Conservation (phyloP, 1,284 basidiomycete species). For the Ganoderma meredithae region DNA sequence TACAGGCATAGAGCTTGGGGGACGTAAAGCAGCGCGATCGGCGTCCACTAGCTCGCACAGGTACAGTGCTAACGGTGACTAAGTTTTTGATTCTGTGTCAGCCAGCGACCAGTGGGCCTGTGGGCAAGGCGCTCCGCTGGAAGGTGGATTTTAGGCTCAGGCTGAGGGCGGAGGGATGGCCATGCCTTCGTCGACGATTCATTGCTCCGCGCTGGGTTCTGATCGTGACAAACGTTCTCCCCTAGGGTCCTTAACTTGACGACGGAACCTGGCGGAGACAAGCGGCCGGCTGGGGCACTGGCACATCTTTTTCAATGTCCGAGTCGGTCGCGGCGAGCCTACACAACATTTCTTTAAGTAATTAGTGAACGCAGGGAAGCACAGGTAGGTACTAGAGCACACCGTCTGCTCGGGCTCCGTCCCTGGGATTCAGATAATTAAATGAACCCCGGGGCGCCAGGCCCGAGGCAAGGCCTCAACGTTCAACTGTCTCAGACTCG, state of each 20-base stretch:
- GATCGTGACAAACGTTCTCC: no score
- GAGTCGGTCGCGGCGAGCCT: not conserved
- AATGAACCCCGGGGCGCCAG: not conserved
- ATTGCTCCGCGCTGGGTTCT: not conserved
- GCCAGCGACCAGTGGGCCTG: not conserved
- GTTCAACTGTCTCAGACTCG: not conserved
- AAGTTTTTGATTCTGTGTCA: not conserved
- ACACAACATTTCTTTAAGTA: not conserved
- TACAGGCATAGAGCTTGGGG: not conserved
- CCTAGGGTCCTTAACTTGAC: not conserved
- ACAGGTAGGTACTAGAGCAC: not conserved
- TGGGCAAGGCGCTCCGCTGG: not conserved
- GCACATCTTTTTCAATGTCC: not conserved
- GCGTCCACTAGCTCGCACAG: not conserved
- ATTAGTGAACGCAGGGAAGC: not conserved
- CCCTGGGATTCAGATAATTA: not conserved
- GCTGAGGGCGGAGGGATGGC: no score
- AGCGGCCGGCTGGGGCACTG: not conserved
- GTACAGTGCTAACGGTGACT: not conserved
- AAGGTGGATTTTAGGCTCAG: no score
- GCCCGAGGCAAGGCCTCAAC: not conserved
- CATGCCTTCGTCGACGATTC: no score
- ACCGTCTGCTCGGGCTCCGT: not conserved
- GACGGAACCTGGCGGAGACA: not conserved
- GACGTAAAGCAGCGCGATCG: not conserved